Conservation (phyloP, 2,329 filamentous ascomycete genomes). For the Nemania sp. region DNA sequence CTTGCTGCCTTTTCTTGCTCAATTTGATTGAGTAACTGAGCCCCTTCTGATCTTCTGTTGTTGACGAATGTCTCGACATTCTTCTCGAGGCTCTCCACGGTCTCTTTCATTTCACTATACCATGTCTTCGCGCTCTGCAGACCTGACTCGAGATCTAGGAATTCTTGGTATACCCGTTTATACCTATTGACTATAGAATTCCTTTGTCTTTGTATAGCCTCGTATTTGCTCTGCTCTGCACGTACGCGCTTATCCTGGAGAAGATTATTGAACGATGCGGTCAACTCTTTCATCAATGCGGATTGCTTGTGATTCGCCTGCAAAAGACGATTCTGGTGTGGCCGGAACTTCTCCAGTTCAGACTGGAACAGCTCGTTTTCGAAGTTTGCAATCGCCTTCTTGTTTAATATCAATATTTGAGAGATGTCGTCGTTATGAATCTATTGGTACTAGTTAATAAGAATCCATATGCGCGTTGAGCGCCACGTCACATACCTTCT, state of each 20-base stretch:
- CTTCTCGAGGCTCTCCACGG: slow-evolving; percentile 86
- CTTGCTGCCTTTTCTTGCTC: slow-evolving; percentile 74
- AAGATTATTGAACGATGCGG: slow-evolving; percentile 80
- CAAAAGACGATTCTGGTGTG: slow-evolving; percentile 86
- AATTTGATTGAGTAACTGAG: slow-evolving; percentile 85
- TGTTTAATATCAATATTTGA: slow-evolving; percentile 95
- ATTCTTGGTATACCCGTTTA: slow-evolving; percentile 89
- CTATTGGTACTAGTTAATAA: slow-evolving; percentile 52
- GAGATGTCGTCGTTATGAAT: slow-evolving; percentile 97
- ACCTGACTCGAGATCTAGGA: slow-evolving; percentile 85
- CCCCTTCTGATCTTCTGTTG: slow-evolving; percentile 88
- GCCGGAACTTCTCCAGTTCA: slow-evolving; percentile 95
- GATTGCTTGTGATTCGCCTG: slow-evolving; percentile 96
- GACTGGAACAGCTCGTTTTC: slow-evolving; percentile 92
- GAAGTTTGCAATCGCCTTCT: slow-evolving; percentile 91
- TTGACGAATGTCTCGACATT: slow-evolving; percentile 98
- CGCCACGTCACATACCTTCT: slow-evolving; percentile 71
- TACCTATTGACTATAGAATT: slow-evolving; percentile 83
- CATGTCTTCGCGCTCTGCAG: slow-evolving; percentile 87
- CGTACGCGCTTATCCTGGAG: slow-evolving; percentile 93
- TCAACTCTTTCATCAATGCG: slow-evolving; percentile 92
- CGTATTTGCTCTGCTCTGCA: slow-evolving; percentile 94
- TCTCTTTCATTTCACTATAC: slow-evolving; percentile 95
- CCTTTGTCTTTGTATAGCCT: slow-evolving; percentile 81
- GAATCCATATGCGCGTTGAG: neutral